Evolutionary conservation across 495 filamentous ascomycete species (phyloP), one percentile per base, ranked within the genome.

Genomic region (Daldinia childiae): DNA sequence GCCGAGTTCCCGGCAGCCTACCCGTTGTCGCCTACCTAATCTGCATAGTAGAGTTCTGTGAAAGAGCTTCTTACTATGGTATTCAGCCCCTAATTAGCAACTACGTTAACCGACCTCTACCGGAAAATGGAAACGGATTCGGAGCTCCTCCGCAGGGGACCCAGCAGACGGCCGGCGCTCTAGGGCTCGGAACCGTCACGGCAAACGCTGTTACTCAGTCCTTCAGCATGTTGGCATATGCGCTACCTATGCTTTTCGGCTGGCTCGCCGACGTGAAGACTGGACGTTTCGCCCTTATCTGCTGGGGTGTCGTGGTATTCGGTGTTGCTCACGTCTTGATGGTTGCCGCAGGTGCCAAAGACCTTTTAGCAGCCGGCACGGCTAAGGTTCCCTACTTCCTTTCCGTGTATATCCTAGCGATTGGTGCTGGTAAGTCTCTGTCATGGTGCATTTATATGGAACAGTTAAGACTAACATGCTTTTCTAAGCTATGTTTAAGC

Each of bases 251-350:
- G 19, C 58, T 90, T 17, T 88, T 87, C 41, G 78, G 82, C 58
- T 82, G 87, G 82, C 73, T 89, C 62, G 85, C 88, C 55, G 89
- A 91, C 71, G 81, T 82, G 0, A 81, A 82, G 60, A 82, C 84
- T 15, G 89, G 89, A 14, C 85, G 88, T 62, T 91, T 88, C 77
- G 83, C 79, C 41, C 83, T 89, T 48, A 90, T 92, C 66, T 82
- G 83, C 74, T 83, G 86, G 69, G 90, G 90, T 75, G 86, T 91
- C 0, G 41, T 72, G 0, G 83, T 92, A n/a, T 91, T 88, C 64
- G 86, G 90, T 73, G 41, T 90, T 58, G 88, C 88, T n/a, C 89
- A 91, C 74, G 77, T 90, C 34, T 82, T 92, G 59, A 82, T 90
- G 75, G 79, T 91, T 48, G 78, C 82, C 59, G 86, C 87, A n/a